These are phyloP conservation scores for Ogataea saltuana DNA, from an alignment of 805 yeast species.

Conservation along the genomic window DNA sequence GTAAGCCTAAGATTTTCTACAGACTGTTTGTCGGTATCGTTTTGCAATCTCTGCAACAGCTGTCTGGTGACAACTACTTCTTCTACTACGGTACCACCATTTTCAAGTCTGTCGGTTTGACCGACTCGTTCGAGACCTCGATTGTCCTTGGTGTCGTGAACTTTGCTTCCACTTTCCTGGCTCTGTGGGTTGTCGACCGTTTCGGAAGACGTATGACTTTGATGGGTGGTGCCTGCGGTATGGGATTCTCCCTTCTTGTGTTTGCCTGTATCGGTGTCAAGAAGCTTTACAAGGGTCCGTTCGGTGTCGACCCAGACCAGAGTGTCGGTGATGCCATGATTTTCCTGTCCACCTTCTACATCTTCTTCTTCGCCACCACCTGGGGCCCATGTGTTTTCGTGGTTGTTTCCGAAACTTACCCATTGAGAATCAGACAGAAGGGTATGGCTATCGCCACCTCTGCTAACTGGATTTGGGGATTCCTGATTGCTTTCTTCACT, in stretches of 20 bases:
- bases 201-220: constrained; percentile 56
- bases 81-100: constrained; percentile 67
- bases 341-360: constrained; percentile 61
- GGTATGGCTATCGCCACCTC: constrained; percentile 67
- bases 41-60: constrained; percentile 62
- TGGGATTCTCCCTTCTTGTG: constrained; percentile 57
- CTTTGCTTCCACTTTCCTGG: constrained; percentile 54
- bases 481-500: constrained; percentile 57
- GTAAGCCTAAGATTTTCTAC: constrained; percentile 59
- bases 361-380: constrained; percentile 69
- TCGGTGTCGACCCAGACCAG: constrained; percentile 41
- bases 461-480: constrained; percentile 65
- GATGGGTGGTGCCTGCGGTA: constrained; percentile 50
- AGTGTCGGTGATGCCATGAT: constrained; percentile 66
- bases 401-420: constrained; percentile 67
- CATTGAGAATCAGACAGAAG: constrained; percentile 62
- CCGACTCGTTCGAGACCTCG: constrained; percentile 60
- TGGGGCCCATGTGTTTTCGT: constrained; percentile 75
- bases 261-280: constrained; percentile 63
- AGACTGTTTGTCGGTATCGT: constrained; percentile 59
- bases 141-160: constrained; percentile 58
- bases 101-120: constrained; percentile 57
- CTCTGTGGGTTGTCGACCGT: constrained; percentile 53
- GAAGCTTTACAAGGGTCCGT: constrained; percentile 42
- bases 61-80: constrained; percentile 65